Evolutionary conservation across 1,284 basidiomycete species (phyloP), one percentile per base, ranked within the genome.

Genomic region (Phylloporus sp.): DNA sequence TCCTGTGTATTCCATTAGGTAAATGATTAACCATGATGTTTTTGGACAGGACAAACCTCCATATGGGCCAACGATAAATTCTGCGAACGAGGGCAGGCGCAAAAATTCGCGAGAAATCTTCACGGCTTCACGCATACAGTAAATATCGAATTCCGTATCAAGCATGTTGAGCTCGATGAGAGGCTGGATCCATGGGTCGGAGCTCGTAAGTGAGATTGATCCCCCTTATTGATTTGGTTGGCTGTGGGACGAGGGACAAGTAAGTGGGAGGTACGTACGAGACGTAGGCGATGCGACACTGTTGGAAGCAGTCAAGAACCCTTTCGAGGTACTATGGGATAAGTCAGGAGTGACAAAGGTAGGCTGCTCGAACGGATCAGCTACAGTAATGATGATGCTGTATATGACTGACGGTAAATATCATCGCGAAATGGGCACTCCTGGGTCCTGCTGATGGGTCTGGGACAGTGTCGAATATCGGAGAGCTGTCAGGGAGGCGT

Each of bases 391-490:
- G 8, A 18, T 22, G 18, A 22, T 39, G 11, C 8, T 29, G 4
- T 22, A n/a, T 5, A 11, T 22, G 24, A 29, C 56, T 22, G 18
- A 39, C 34, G 10, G 46, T 57, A 22, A 51, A 51, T 51, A 49
- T 29, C 28, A 20, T 15, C 26, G 47, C 47, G 17, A 49, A 49
- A 49, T 57, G 56, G 8, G 56, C 44, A 49, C 32, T 49, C 32
- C 18, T 39, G 26, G 56, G 56, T 28, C 56, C 46, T 6, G 56
- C 46, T 18, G 56, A 47, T 22, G 56, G 56, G 46, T 57, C 56
- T 28, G 34, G 6, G 7, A 49, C 24, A 7, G 34, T 49, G 26
- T 10, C 15, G 34, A 57, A 57, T 49, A 57, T 57, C 12, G 44
- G 13, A 49, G 46, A 47, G 46, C 29, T 46, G 18, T 49, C 34